Evolutionary conservation across 768 basidiomycete genomes (phyloP), one percentile per base, ranked within the genome.

Genomic region (Rhodosporidiobolus sp.): DNA sequence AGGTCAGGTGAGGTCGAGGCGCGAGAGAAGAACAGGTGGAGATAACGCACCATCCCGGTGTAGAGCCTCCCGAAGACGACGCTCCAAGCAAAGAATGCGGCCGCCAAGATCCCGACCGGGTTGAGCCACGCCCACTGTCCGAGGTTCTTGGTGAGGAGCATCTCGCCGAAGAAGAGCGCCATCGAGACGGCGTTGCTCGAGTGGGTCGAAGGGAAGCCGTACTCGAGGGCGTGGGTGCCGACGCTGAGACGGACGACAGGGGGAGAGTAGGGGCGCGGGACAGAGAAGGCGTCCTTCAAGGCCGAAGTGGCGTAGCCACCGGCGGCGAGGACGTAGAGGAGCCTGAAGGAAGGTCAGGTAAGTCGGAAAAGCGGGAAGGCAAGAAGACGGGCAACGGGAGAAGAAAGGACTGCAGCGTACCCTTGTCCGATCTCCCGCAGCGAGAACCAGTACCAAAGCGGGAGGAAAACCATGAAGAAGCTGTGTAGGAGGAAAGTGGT

Each of bases 191-290:
- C 87, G 80, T 96, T 95, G 14, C 94, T 92, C 3, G 92, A 90
- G 78, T 99, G 95, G 0, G 94, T 96, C 0, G 93, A 95, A 0
- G 94, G 94, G 79, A 97, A 95, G 32, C 95, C 95, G 76, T 95
- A 95, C 82, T 95, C 93, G 48, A 63, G 68, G 0, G 71, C 70
- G 58, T 79, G 78, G 26, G 60, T 67, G 12, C 77, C 76, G 59
- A 77, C 71, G 20, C 43, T 74, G 10, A 63, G 52, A 34, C 95
- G 87, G n/a, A 88, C 88, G 22, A 96, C 90, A 1, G 94, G 95
- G 1, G 95, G 95, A 4, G 90, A 86, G 78, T 88, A 93, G 0
- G 95, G 95, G 62, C 95, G 84, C 14, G 95, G 94, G 1, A 90
- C 87, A 81, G 94, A 98, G 55, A 91, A 85, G 14, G 93, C 84